Conservation (phyloP, 306 rosid species). For the Mucuna pruriens region DNA sequence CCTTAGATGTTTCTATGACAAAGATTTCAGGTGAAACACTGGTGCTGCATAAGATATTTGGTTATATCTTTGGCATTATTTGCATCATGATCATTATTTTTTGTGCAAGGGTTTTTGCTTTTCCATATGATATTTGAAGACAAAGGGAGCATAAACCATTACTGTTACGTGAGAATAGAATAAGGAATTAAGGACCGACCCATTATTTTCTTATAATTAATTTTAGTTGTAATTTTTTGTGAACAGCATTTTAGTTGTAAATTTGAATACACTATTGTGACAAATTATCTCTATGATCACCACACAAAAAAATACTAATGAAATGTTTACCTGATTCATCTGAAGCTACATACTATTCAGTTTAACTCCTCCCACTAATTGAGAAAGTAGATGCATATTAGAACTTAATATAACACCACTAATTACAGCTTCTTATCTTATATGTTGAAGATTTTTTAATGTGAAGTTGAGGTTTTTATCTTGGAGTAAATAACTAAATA, state of each 20-base stretch:
- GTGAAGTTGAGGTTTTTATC: neutral
- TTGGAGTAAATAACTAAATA: neutral
- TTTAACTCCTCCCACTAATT: neutral
- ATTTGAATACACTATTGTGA: neutral
- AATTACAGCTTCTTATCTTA: neutral
- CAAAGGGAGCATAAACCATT: neutral
- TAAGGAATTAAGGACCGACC: neutral
- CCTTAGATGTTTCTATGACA: slow-evolving; percentile 90
- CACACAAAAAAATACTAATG: neutral
- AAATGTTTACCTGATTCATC: neutral
- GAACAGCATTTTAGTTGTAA: slow-evolving; percentile 1
- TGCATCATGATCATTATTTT: slow-evolving; percentile 8
- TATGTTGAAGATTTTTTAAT: neutral
- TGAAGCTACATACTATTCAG: neutral
- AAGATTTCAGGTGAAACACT: slow-evolving; percentile 84
- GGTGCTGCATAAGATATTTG: slow-evolving; percentile 2
- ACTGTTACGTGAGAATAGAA: slow-evolving; percentile 11
- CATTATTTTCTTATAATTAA: neutral
- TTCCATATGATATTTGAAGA: neutral
- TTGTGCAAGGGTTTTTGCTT: neutral
- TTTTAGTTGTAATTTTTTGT: slow-evolving; percentile 3
- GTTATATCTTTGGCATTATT: slow-evolving; percentile 27
- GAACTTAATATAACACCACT: neutral
- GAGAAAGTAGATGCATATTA: neutral
- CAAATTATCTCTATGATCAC: neutral